These are phyloP conservation scores for Piromyces sp. DNA, from an alignment of 192 early-diverging fungal species.

Conservation along the genomic window DNA sequence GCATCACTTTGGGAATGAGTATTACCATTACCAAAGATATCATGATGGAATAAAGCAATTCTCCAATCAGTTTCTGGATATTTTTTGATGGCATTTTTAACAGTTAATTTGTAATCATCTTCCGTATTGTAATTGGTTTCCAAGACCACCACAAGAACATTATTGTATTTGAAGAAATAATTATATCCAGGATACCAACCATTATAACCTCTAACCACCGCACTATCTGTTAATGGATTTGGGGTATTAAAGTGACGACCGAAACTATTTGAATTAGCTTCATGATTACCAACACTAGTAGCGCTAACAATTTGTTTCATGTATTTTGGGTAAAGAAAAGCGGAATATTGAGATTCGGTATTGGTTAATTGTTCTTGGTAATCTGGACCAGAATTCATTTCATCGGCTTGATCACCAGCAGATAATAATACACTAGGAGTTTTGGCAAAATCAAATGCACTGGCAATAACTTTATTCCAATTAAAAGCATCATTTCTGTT, in stretches of 20 bases:
- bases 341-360: no score
- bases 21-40: not conserved
- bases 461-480: no score
- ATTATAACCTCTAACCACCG: not conserved
- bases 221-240: not conserved
- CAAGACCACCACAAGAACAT: not conserved
- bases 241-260: not conserved
- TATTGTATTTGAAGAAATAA: not conserved
- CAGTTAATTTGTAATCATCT: not conserved
- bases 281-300: not conserved
- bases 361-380: no score
- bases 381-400: no score
- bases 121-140: not conserved
- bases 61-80: not conserved
- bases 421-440: no score
- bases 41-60: not conserved
- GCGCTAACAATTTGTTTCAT: not conserved
- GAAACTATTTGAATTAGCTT: not conserved
- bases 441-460: no score
- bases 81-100: not conserved
- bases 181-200: not conserved
- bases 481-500: no score
- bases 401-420: no score
- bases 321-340: not conserved
- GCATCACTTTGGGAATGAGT: not conserved